Evolutionary conservation across 768 basidiomycete genomes (phyloP), one percentile per base, ranked within the genome.

Genomic region (Naganishia onofrii): DNA sequence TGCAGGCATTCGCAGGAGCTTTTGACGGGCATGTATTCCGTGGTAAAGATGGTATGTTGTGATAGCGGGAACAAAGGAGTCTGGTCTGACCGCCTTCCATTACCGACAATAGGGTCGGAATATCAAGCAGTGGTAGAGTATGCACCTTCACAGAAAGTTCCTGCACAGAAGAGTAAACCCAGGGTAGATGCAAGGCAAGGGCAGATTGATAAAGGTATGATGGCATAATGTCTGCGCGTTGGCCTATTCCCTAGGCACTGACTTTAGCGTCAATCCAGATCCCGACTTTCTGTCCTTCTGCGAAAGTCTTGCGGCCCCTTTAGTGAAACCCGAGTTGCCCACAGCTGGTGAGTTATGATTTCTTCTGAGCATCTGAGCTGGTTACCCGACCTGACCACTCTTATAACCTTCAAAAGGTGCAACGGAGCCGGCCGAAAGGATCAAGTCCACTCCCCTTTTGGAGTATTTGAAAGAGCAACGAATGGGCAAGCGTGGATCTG

Each of bases 1-100:
- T 97, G 19, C 85, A 89, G 3, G 79, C 78, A 1, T 97, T 98
- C 76, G 89, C 90, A 75, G 84, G 84, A 31, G 92, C 86, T 38
- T 99, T 92, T 74, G 92, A 97, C 75, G 95, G 95, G 0, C 94
- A 97, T 82, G 57, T 90, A 28, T 98, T 95, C 78, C 84, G 89
- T 72, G 93, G 97, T 78, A 96, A 93, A 84, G 85, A 89, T 71
- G 95, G 95, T 92, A 71, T 46, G 87, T 68, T n/a, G n/a, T 19
- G 4, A 29, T 5, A 57, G 23, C 26, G 4, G 23, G 38, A 10
- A 68, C 38, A 55, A 21, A 32, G 32, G 19, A 10, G 9, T 29
- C 23, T 6, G 10, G 6, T 42, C 34, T 12, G 28, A 42, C 12
- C 4, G 10, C 26, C 21, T 29, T 29, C 42, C 15, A 13, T 10